Conservation (phyloP, 345 rosid species). For the Punica granatum region DNA sequence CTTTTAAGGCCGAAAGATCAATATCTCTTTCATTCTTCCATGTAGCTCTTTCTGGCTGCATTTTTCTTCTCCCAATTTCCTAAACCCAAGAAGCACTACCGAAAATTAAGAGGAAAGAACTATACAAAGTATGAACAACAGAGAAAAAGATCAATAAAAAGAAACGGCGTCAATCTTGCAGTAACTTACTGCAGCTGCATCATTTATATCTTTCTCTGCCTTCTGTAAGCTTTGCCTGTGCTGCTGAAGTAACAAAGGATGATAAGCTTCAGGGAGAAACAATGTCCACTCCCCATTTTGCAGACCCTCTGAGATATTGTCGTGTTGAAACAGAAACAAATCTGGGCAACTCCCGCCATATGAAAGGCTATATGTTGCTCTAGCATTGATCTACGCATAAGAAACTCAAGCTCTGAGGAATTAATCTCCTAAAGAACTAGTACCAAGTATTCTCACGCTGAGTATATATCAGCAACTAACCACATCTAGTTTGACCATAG, state of each 20-base stretch:
- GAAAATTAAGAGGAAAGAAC: background rate
- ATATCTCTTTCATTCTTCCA: slow-evolving; percentile 18
- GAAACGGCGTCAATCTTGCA: background rate
- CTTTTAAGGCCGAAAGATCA: slow-evolving; percentile 24
- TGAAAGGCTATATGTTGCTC: slow-evolving; percentile 71
- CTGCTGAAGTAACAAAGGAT: slow-evolving; percentile 82
- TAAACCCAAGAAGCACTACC: slow-evolving; percentile 4
- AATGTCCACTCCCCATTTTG: slow-evolving; percentile 48
- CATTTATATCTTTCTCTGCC: slow-evolving; percentile 37
- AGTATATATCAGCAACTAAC: slow-evolving; percentile 31
- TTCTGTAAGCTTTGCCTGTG: slow-evolving; percentile 52
- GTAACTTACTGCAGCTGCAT: slow-evolving; percentile 48
- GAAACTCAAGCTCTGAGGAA: slow-evolving; percentile 5
- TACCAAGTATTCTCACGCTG: background rate
- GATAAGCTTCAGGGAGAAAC: slow-evolving; percentile 75
- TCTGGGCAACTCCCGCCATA: slow-evolving; percentile 68
- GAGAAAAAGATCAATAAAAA: too few relatives aligned
- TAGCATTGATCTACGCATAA: slow-evolving; percentile 66
- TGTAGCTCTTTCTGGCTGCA: slow-evolving; percentile 18
- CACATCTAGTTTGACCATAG: slow-evolving; percentile 56
- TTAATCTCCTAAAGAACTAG: background rate
- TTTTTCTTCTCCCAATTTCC: slow-evolving; percentile 39
- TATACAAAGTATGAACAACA: background rate
- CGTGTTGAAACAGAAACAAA: slow-evolving; percentile 49
- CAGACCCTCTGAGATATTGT: slow-evolving; percentile 24